A percentile compares a stretch with the other conserved stretches of the same genome.
phyloP scores from a whole-genome alignment of 2,329 filamentous ascomycete species.

The Dothidotthia symphoricarpi region DNA sequence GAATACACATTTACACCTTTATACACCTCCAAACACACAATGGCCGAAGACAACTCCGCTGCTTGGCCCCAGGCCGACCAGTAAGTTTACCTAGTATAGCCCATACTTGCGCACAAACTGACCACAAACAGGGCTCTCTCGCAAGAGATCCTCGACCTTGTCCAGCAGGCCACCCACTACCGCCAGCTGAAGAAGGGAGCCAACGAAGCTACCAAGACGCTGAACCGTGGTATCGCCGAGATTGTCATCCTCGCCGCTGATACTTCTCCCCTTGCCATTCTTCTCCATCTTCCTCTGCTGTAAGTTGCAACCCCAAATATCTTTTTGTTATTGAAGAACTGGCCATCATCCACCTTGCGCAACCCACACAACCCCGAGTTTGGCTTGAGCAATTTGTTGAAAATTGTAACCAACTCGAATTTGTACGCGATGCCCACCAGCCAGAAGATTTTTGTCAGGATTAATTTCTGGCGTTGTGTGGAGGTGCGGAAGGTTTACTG shows the following conservation, averaged over 20 bases:
- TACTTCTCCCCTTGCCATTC: slow-evolving; percentile 79
- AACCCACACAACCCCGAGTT: no score
- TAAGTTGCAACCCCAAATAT: slow-evolving; percentile 28
- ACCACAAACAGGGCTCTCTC: slow-evolving; percentile 41
- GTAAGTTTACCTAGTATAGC: slow-evolving; percentile 1
- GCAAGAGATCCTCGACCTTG: slow-evolving; percentile 48
- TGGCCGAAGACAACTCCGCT: slow-evolving; percentile 34
- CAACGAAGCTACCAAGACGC: slow-evolving; percentile 75
- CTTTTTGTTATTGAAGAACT: not conserved
- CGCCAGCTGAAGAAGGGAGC: slow-evolving; percentile 41
- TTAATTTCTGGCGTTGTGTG: no score
- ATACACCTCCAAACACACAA: slow-evolving; percentile 7
- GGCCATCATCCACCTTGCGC: slow-evolving; percentile 45
- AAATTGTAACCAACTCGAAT: no score
- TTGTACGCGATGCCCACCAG: no score
- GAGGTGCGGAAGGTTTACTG: no score
- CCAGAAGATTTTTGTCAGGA: no score
- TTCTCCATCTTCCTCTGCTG: slow-evolving; percentile 68
- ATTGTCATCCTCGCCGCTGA: slow-evolving; percentile 81
- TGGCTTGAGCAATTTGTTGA: no score
- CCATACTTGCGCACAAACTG: no score
- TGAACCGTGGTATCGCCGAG: slow-evolving; percentile 88
- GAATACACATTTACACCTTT: slow-evolving; percentile 5
- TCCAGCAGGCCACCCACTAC: slow-evolving; percentile 33
- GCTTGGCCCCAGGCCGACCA: slow-evolving; percentile 45